Percentiles rank a stretch among this genome's conserved stretches.
phyloP scores from a whole-genome alignment of 768 basidiomycete species.

The Phylloporus scabripes region DNA sequence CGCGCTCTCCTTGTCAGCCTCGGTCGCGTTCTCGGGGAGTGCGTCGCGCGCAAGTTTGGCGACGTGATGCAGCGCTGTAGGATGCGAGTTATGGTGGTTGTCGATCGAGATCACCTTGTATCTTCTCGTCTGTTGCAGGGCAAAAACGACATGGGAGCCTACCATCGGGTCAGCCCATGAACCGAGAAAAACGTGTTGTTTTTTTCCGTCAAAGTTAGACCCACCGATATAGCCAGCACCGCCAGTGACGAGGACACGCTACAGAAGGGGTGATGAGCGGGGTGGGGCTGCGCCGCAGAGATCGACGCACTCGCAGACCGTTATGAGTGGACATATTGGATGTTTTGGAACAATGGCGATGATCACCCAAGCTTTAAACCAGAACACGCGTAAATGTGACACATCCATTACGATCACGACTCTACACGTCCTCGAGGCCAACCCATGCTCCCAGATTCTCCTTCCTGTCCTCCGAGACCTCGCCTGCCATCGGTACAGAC shows the following conservation, averaged over 20 bases:
- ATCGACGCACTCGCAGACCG: slow-evolving; percentile 44
- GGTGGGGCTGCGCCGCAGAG: not conserved
- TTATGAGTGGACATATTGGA: slow-evolving; percentile 25
- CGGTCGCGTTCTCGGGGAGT: slow-evolving; percentile 60
- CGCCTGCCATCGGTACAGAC: slow-evolving; percentile 2
- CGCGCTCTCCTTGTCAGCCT: slow-evolving; percentile 63
- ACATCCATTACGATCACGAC: slow-evolving; percentile 10
- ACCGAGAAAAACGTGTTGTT: not conserved
- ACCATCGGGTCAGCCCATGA: slow-evolving; percentile 8
- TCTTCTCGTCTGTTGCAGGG: slow-evolving; percentile 76
- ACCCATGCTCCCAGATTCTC: slow-evolving; percentile 23
- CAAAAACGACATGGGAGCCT: slow-evolving; percentile 94
- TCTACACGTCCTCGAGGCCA: slow-evolving; percentile 44
- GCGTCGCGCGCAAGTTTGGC: slow-evolving; percentile 73
- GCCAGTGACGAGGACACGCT: slow-evolving; percentile 69
- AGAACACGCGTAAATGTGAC: no score
- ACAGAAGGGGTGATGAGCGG: slow-evolving; percentile 10
- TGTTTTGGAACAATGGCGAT: not conserved
- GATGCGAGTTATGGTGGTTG: slow-evolving; percentile 90
- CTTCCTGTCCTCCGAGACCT: slow-evolving; percentile 19
- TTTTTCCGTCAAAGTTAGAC: slow-evolving; percentile 4
- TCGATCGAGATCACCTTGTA: slow-evolving; percentile 95
- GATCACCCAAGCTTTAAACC: not conserved
- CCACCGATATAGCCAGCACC: slow-evolving; percentile 89
- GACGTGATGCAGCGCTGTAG: slow-evolving; percentile 67